These are phyloP conservation scores for Hypoxylon intermedium DNA, from an alignment of 495 filamentous ascomycete genomes.

Conservation along the genomic window DNA sequence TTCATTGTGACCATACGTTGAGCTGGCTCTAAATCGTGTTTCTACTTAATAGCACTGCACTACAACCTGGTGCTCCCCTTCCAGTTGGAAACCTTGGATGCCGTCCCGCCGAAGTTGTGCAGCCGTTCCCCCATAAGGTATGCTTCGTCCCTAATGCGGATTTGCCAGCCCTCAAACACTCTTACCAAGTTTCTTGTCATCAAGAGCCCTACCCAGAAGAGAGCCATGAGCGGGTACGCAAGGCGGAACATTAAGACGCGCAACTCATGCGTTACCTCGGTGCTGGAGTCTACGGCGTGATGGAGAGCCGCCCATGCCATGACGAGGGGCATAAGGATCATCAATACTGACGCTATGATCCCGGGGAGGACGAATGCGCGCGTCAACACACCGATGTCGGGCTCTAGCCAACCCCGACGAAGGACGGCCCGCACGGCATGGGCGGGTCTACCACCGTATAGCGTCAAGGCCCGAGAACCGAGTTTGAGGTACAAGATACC, in stretches of 20 bases:
- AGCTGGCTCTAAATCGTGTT: no score
- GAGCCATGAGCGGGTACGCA: conserved; percentile 67
- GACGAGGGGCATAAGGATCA: conserved; percentile 64
- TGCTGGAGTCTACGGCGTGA: conserved; percentile 37
- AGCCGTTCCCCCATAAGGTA: conserved; percentile 93
- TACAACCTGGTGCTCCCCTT: conserved; percentile 41
- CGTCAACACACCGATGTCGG: conserved; percentile 78
- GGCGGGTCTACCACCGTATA: conserved; percentile 70
- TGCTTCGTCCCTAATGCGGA: conserved; percentile 88
- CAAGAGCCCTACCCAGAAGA: conserved; percentile 50
- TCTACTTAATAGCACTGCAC: background rate
- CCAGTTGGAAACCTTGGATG: conserved; percentile 42
- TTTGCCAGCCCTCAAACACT: conserved; percentile 77
- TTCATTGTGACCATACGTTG: no score
- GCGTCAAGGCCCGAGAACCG: conserved; percentile 71
- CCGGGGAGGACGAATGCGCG: conserved; percentile 81
- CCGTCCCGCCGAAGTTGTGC: conserved; percentile 73
- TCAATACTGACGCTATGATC: conserved; percentile 60
- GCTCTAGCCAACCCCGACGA: conserved; percentile 79
- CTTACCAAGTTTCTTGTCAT: conserved; percentile 60
- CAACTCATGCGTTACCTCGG: conserved; percentile 49
- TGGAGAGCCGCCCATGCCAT: conserved; percentile 44
- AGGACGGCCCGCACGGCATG: conserved; percentile 77
- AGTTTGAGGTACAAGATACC: conserved; percentile 93
- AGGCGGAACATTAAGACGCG: conserved; percentile 71